These are phyloP conservation scores for Deuterostichococcus epilithicus DNA, from an alignment of 139 green algal species.

Conservation along the genomic window DNA sequence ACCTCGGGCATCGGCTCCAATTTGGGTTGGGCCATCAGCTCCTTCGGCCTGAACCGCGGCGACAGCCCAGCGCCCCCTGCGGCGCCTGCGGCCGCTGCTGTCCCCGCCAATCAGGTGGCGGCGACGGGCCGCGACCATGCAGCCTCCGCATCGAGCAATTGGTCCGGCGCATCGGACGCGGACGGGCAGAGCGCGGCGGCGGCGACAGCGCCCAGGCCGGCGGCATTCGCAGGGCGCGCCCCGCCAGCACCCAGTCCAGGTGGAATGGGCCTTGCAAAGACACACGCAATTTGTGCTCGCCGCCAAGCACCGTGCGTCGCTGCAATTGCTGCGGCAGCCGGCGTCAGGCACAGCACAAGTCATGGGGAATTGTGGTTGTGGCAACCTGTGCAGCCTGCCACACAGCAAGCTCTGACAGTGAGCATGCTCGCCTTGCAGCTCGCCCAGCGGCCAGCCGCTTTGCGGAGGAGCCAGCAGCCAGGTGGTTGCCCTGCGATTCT, in stretches of 20 bases:
- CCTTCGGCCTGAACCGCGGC: not conserved
- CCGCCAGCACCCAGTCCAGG: not conserved
- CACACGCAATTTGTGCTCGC: conserved; percentile 4
- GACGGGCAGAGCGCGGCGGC: not conserved
- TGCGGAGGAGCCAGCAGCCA: too few relatives aligned
- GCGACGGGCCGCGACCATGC: too few relatives aligned
- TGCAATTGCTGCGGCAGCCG: too few relatives aligned
- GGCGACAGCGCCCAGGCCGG: not conserved
- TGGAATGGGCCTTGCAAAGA: not conserved
- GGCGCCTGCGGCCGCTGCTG: not conserved
- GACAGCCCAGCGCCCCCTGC: not conserved
- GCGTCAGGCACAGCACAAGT: too few relatives aligned
- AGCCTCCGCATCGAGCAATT: not conserved
- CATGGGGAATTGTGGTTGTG: too few relatives aligned
- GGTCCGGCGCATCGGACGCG: not conserved
- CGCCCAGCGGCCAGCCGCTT: too few relatives aligned
- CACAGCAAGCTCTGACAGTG: too few relatives aligned
- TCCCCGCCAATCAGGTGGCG: not conserved
- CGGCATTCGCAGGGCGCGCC: not conserved
- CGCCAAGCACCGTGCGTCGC: too few relatives aligned
- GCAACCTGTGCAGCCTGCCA: too few relatives aligned
- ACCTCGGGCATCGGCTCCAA: conserved; percentile 28
- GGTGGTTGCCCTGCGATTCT: too few relatives aligned
- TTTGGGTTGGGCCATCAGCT: conserved; percentile 35
- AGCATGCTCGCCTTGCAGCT: too few relatives aligned